phyloP scores from a whole-genome alignment of 257 asterid genomes.

The Echium plantagineum region DNA sequence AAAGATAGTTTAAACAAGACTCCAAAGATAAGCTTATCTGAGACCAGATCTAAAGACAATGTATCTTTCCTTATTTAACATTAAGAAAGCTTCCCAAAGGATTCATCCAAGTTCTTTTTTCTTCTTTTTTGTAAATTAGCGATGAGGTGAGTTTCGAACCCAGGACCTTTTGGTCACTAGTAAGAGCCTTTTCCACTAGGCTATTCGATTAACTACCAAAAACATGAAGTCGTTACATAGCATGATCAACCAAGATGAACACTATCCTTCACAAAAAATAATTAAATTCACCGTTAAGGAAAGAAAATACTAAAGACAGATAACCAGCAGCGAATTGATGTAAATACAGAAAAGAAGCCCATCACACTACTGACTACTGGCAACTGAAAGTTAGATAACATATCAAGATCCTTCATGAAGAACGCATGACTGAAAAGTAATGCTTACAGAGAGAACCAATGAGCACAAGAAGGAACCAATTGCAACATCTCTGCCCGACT shows the following conservation, averaged over 20 bases:
- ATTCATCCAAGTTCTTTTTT: not conserved
- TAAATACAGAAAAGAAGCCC: not conserved
- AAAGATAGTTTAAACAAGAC: no score
- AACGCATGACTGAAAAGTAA: not conserved
- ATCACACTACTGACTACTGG: not conserved
- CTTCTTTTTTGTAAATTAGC: no score
- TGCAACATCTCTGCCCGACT: conserved; percentile 61
- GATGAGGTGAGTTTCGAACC: no score
- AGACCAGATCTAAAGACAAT: not conserved
- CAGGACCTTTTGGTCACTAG: no score
- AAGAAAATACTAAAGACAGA: not conserved
- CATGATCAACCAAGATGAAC: no score
- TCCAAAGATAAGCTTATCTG: no score
- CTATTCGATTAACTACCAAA: no score
- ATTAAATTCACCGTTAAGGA: no score
- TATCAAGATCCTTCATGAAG: not conserved
- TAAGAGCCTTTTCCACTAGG: no score
- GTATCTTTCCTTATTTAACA: not conserved
- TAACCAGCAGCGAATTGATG: not conserved
- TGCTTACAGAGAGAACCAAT: conserved; percentile 73
- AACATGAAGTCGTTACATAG: no score
- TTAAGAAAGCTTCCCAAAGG: not conserved
- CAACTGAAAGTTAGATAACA: not conserved
- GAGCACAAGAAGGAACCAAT: conserved; percentile 90
- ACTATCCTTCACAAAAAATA: no score